These are phyloP conservation scores for Kappamyces sp. DNA, from an alignment of 192 early-diverging fungal species.

Conservation along the genomic window DNA sequence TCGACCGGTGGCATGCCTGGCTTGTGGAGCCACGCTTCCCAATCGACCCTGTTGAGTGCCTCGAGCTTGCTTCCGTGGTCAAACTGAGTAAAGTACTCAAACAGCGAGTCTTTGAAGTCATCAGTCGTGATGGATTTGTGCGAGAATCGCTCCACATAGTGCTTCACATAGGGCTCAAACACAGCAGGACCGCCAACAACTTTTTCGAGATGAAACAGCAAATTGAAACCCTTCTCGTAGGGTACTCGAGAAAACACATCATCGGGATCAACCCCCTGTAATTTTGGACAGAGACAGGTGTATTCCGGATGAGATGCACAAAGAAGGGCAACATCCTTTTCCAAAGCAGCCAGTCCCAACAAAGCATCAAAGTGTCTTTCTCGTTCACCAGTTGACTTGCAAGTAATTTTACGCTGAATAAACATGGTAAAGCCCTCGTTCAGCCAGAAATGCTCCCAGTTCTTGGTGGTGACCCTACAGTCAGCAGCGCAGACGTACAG, in stretches of 20 bases:
- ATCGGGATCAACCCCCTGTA: constrained; percentile 80
- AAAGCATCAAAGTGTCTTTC: constrained; percentile 79
- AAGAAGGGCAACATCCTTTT: constrained; percentile 50
- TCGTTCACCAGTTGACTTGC: constrained; percentile 69
- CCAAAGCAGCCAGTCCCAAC: constrained; percentile 70
- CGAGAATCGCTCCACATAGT: constrained; percentile 75
- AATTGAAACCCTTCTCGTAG: constrained; percentile 89
- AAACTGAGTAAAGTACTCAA: constrained; percentile 68
- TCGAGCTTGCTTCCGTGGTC: constrained; percentile 61
- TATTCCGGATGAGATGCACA: constrained; percentile 48
- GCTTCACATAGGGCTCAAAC: constrained; percentile 82
- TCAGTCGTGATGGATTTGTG: constrained; percentile 83
- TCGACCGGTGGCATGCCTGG: constrained; percentile 87
- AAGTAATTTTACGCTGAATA: constrained; percentile 86
- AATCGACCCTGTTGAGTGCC: constrained; percentile 76
- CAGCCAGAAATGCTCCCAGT: constrained; percentile 72
- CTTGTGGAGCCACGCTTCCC: constrained; percentile 81
- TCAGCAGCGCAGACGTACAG: background rate
- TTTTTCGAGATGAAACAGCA: constrained; percentile 89
- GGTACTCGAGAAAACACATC: constrained; percentile 43
- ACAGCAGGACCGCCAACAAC: constrained; percentile 73
- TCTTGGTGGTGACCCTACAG: constrained; percentile 10
- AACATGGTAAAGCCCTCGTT: constrained; percentile 97
- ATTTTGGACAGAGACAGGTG: constrained; percentile 60
- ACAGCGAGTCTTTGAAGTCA: constrained; percentile 82